Percentiles rank a stretch among this genome's conserved stretches.
These are phyloP conservation scores for Daldinia grandis DNA, from an alignment of 495 filamentous ascomycete genomes.

Conservation along the genomic window DNA sequence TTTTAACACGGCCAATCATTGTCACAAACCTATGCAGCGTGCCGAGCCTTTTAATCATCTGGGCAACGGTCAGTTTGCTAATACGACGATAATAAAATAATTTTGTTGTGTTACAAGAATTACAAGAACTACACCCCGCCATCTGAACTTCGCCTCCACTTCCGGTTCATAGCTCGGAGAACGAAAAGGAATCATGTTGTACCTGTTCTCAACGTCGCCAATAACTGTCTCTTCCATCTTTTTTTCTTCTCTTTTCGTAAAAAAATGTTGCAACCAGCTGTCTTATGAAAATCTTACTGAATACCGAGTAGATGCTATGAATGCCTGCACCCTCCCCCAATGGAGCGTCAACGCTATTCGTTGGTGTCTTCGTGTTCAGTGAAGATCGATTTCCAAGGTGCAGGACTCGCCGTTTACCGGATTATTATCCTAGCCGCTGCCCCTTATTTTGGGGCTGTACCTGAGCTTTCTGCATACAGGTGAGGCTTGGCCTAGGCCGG, in stretches of 20 bases:
- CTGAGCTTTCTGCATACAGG: conserved; percentile 30
- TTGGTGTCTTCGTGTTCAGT: conserved; percentile 43
- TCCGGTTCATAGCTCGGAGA: neutral
- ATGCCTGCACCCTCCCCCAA: conserved; percentile 32
- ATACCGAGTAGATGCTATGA: conserved; percentile 15
- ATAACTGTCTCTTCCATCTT: neutral
- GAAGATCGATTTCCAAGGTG: conserved; percentile 38
- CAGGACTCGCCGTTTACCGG: conserved; percentile 35
- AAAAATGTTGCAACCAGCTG: conserved; percentile 14
- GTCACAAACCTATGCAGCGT: conserved; percentile 30
- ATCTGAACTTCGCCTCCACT: neutral
- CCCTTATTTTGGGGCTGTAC: conserved; percentile 45
- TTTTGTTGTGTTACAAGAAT: conserved; percentile 17
- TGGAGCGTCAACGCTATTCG: conserved; percentile 34
- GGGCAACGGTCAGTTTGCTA: conserved; percentile 19
- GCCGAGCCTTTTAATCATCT: conserved; percentile 35
- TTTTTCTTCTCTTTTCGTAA: conserved; percentile 19
- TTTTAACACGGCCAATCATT: conserved; percentile 25
- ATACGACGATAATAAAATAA: conserved; percentile 30
- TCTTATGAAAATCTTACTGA: conserved; percentile 4
- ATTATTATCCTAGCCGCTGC: conserved; percentile 36
- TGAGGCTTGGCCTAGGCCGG: conserved; percentile 34
- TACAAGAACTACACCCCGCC: conserved; percentile 1
- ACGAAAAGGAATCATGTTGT: conserved; percentile 11
- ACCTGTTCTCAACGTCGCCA: conserved; percentile 12